Conservation (phyloP, 2,329 filamentous ascomycete genomes). For the Ceratocystis diversiconidia region DNA sequence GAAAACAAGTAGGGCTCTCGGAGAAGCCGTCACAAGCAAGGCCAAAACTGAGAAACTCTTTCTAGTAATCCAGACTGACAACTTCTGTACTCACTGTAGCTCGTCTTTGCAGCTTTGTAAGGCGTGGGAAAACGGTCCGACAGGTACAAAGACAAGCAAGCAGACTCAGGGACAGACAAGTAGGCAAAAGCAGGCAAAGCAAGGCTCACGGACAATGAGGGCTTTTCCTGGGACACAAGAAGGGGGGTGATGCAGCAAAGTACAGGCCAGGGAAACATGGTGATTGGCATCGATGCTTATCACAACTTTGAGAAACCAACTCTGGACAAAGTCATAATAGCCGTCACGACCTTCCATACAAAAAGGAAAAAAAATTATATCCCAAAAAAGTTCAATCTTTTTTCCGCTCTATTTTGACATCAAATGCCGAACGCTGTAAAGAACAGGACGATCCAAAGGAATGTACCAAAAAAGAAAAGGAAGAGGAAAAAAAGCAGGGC, state of each 20-base stretch:
- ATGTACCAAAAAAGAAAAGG: slow-evolving; percentile 2
- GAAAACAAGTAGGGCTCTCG: too few species aligned
- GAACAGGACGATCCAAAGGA: neutral
- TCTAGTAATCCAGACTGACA: too few species aligned
- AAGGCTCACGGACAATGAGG: neutral
- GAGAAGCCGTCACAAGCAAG: too few species aligned
- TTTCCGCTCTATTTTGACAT: neutral
- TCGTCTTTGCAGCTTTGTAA: too few species aligned
- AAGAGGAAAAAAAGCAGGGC: neutral
- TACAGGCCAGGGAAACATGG: neutral
- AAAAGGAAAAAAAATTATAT: neutral
- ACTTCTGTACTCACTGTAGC: too few species aligned
- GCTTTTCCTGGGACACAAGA: neutral
- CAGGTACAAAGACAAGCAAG: neutral
- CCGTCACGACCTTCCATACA: too few species aligned
- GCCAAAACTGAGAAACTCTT: too few species aligned
- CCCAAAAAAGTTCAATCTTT: neutral
- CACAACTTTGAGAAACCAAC: neutral
- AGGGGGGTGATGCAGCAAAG: too few species aligned
- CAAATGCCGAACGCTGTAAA: slow-evolving; percentile 2
- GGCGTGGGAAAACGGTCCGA: neutral
- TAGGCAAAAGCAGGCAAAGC: neutral
- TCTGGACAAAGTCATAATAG: too few species aligned
- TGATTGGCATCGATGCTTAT: neutral
- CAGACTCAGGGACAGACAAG: neutral